These are phyloP conservation scores for Stephanodiscus minutulus DNA, from an alignment of 108 stramenopile species.

Conservation along the genomic window DNA sequence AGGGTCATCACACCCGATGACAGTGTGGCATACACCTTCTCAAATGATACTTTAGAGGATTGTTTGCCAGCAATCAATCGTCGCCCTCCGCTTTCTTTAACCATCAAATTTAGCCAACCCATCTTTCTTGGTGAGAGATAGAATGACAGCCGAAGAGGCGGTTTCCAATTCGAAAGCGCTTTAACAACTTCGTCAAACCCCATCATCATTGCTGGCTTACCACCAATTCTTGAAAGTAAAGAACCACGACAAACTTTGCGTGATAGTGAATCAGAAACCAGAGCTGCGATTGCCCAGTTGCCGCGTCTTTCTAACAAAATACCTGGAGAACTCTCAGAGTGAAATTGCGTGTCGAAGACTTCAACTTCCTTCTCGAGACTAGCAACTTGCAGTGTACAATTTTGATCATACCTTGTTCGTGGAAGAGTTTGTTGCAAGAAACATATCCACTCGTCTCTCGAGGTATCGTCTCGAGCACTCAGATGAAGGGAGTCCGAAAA, in stretches of 20 bases:
- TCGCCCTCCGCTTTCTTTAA: slow-evolving; percentile 5
- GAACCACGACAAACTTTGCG: slow-evolving; percentile 32
- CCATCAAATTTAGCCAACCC: slow-evolving; percentile 36
- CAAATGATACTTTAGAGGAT: slow-evolving; percentile 16
- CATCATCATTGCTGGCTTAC: slow-evolving; percentile 15
- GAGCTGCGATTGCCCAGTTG: slow-evolving; percentile 33
- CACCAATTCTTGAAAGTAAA: slow-evolving; percentile 14
- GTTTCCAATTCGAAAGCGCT: slow-evolving; percentile 21
- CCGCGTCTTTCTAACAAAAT: slow-evolving; percentile 35
- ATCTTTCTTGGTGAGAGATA: slow-evolving; percentile 35
- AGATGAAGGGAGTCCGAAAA: slow-evolving; percentile 43
- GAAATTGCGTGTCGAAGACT: slow-evolving; percentile 17
- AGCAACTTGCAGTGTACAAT: slow-evolving; percentile 30
- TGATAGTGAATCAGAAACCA: slow-evolving; percentile 29
- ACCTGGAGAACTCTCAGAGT: slow-evolving; percentile 28
- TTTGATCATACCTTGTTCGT: slow-evolving; percentile 13
- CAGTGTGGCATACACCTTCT: slow-evolving; percentile 38
- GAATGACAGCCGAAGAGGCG: slow-evolving; percentile 32
- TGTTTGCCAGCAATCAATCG: slow-evolving; percentile 6
- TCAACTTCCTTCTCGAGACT: slow-evolving; percentile 20
- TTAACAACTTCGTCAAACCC: slow-evolving; percentile 28
- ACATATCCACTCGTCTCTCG: slow-evolving; percentile 26
- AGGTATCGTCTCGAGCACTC: slow-evolving; percentile 14
- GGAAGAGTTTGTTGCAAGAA: slow-evolving; percentile 26
- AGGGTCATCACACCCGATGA: slow-evolving; percentile 24